These are phyloP conservation scores for Candida orba DNA, from an alignment of 805 yeast genomes.

Conservation along the genomic window DNA sequence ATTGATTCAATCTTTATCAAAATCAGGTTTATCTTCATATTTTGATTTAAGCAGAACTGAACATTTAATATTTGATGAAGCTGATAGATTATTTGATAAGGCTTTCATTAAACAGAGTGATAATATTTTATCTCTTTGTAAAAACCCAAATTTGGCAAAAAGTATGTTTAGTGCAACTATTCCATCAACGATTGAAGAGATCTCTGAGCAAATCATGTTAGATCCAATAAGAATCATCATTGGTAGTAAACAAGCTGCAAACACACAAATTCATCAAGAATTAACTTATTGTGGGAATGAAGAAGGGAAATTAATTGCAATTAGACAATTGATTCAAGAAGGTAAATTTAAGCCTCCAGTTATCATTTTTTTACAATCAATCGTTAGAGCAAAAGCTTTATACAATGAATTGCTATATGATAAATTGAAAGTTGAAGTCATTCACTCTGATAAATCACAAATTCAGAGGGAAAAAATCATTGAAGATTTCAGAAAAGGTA, in stretches of 20 bases:
- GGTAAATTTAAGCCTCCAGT: slow-evolving; percentile 92
- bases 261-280: slow-evolving; percentile 72
- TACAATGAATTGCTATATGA: slow-evolving; percentile 92
- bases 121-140: slow-evolving; percentile 50
- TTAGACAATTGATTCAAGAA: slow-evolving; percentile 76
- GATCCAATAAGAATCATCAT: slow-evolving; percentile 73
- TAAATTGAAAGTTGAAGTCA: slow-evolving; percentile 86
- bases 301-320: slow-evolving; percentile 89
- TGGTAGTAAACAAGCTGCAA: slow-evolving; percentile 93
- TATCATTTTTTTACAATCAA: slow-evolving; percentile 84
- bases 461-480: slow-evolving; percentile 81
- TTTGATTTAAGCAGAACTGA: slow-evolving; percentile 61
- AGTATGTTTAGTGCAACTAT: slow-evolving; percentile 93
- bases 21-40: slow-evolving; percentile 13
- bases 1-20: slow-evolving; percentile 49
- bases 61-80: slow-evolving; percentile 85
- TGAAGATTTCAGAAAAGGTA: slow-evolving; percentile 80
- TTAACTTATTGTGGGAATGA: slow-evolving; percentile 86
- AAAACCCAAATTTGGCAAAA: slow-evolving; percentile 40
- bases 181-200: slow-evolving; percentile 86
- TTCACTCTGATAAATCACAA: slow-evolving; percentile 90
- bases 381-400: slow-evolving; percentile 89
- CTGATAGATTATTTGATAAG: slow-evolving; percentile 85
- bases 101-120: slow-evolving; percentile 90
- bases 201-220: slow-evolving; percentile 78